Conservation (phyloP, 495 filamentous ascomycete genomes). For the Neurospora cerealis region DNA sequence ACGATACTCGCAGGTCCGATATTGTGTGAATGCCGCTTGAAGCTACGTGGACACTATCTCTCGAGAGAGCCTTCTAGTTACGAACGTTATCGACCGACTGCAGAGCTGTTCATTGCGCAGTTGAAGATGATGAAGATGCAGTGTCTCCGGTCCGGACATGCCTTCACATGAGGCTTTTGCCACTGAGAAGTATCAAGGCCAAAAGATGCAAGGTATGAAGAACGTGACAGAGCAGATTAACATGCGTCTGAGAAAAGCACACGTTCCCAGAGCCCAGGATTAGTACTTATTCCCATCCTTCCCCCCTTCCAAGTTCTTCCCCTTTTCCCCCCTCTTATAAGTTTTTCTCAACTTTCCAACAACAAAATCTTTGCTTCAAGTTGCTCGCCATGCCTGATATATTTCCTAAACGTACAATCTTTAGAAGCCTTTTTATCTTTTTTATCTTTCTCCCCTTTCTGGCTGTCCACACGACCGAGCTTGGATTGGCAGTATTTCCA, state of each 20-base stretch:
- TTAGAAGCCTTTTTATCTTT: too few species aligned
- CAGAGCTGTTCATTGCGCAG: not conserved
- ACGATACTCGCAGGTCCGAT: not conserved
- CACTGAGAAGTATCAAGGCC: not conserved
- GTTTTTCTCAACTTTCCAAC: not conserved
- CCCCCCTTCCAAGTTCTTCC: not conserved
- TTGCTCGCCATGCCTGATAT: too few species aligned
- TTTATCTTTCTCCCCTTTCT: too few species aligned
- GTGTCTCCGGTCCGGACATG: not conserved
- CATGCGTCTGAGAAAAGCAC: not conserved
- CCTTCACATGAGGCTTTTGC: not conserved
- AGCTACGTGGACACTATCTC: not conserved
- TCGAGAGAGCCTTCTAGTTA: accelerated
- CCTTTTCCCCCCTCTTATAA: not conserved
- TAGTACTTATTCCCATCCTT: not conserved
- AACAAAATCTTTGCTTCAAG: not conserved
- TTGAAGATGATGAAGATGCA: not conserved
- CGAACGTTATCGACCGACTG: not conserved
- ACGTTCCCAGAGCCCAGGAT: not conserved
- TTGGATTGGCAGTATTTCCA: too few species aligned
- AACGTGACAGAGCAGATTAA: not conserved
- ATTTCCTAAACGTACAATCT: too few species aligned
- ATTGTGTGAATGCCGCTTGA: not conserved
- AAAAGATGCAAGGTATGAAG: not conserved
- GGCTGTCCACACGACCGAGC: too few species aligned